Conservation (phyloP, 805 yeast genomes). For the Priceomyces melissophilus region DNA sequence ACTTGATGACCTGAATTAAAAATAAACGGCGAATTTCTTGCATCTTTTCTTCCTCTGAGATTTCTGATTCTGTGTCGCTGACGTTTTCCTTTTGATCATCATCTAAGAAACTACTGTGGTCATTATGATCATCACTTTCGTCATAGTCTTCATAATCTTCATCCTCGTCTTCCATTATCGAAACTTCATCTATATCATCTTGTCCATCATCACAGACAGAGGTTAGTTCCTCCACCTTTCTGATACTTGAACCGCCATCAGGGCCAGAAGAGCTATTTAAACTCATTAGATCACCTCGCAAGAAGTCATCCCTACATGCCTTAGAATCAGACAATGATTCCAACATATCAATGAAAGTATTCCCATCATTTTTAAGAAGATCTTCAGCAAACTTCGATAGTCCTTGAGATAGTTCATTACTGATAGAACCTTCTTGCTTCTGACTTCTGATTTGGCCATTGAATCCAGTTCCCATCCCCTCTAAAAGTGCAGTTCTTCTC, state of each 20-base stretch:
- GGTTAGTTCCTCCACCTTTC: not conserved
- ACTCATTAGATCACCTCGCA: constrained; percentile 6
- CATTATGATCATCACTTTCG: constrained; percentile 31
- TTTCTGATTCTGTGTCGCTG: constrained; percentile 33
- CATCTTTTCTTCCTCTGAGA: constrained; percentile 56
- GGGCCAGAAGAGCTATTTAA: not conserved
- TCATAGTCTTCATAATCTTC: constrained; percentile 24
- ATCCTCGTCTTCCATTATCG: constrained; percentile 20
- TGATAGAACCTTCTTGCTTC: constrained; percentile 10
- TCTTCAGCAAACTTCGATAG: constrained; percentile 64
- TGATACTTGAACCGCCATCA: not conserved
- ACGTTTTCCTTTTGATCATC: constrained; percentile 42
- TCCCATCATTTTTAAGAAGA: constrained; percentile 72
- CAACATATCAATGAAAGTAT: constrained; percentile 72
- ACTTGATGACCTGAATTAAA: constrained; percentile 73
- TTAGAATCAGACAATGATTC: constrained; percentile 63
- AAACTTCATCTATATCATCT: not conserved
- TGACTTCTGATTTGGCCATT: constrained; percentile 6
- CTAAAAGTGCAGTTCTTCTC: constrained; percentile 21
- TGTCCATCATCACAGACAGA: constrained; percentile 5
- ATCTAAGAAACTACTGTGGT: constrained; percentile 37
- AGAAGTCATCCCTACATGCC: constrained; percentile 25
- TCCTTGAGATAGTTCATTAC: constrained; percentile 21
- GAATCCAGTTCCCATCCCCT: constrained; percentile 21
- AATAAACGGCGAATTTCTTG: constrained; percentile 79